phyloP scores from a whole-genome alignment of 345 rosid genomes.

The Eucalyptus leucophloia region DNA sequence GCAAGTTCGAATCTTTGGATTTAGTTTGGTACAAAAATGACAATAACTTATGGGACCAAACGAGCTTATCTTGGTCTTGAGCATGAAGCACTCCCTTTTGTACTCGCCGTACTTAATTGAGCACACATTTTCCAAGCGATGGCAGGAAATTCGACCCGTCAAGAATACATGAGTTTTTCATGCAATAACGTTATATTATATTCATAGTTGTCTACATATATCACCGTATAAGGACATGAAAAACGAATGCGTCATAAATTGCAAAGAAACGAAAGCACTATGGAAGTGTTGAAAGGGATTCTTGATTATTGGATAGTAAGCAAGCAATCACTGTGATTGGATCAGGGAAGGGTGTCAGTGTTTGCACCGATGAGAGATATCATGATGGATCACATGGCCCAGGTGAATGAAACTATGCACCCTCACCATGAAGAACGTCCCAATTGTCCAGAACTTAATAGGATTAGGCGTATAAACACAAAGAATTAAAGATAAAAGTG shows the following conservation, averaged over 20 bases:
- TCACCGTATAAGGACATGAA: too few species aligned
- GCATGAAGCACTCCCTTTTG: not conserved
- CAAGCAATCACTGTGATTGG: not conserved
- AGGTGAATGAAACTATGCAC: fast-evolving
- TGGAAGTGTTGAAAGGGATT: not conserved
- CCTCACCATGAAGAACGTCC: not conserved
- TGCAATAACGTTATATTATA: too few species aligned
- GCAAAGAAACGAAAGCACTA: not conserved
- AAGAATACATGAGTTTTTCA: not conserved
- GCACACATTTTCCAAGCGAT: not conserved
- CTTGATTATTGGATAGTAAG: not conserved
- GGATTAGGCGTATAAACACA: too few species aligned
- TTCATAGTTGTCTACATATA: too few species aligned
- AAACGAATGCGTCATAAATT: not conserved
- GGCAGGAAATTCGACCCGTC: too few species aligned
- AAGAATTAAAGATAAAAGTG: too few species aligned
- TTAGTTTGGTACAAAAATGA: not conserved
- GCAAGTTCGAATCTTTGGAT: not conserved
- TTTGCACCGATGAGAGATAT: not conserved
- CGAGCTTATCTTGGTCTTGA: not conserved
- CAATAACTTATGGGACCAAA: not conserved
- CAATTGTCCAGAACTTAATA: not conserved
- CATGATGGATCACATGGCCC: not conserved
- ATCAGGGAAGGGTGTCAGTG: not conserved
- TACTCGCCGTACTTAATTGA: not conserved